Evolutionary conservation across 495 filamentous ascomycete genomes (phyloP), one percentile per base, ranked within the genome.

Genomic region (Echria macrotheca): DNA sequence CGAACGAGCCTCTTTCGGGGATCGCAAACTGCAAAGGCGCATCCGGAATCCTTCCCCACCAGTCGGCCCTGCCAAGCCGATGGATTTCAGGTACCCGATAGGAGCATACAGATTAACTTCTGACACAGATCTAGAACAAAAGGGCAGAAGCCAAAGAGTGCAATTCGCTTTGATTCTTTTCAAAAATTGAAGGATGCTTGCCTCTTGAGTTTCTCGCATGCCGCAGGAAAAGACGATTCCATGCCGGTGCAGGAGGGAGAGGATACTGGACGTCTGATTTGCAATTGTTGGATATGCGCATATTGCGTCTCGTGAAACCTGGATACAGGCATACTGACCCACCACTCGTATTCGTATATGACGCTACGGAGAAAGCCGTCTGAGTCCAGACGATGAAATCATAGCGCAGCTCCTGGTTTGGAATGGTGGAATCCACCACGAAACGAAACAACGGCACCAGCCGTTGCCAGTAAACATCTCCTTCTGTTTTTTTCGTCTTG

Each of bases 21-120:
- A 47, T 35, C 15, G 26, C 26, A 7, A n/a, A n/a, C n/a, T n/a
- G n/a, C n/a, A n/a, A n/a, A n/a, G n/a, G n/a, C n/a, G n/a, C n/a
- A n/a, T n/a, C n/a, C n/a, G n/a, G n/a, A n/a, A n/a, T n/a, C n/a
- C n/a, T n/a, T 41, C 38, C 38, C 47, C 47, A 47, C 44, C 32
- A 33, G 25, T 29, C 43, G 43, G 37, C n/a, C 56, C 56, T 59
- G 56, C 56, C 56, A 59, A 59, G 56, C 39, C 17, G n/a, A n/a
- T n/a, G n/a, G n/a, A n/a, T n/a, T n/a, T 39, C 14, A 44, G 41
- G 44, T 24, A 46, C 26, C 50, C 26, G 53, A 32, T 60, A 49
- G 11, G 12, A 47, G 48, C 45, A 58, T 55, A 25, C n/a, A 46
- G 47, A 47, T 32, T 15, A 8, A n/a, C 38, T 41, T 41, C 38